Conservation (phyloP, 345 rosid genomes). For the Populus alba region DNA sequence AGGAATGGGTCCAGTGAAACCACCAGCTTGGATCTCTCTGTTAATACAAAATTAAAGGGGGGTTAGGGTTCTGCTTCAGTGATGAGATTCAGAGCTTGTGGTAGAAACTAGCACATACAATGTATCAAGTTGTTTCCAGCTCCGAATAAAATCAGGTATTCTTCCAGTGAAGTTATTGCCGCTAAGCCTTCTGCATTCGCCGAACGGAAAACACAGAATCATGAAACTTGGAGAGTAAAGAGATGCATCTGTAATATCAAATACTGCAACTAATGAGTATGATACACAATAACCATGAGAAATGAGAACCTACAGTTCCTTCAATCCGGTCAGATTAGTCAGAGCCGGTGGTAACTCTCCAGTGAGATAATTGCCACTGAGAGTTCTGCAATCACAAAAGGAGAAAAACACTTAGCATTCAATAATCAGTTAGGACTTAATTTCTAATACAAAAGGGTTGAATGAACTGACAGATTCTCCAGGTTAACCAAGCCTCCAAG, state of each 20-base stretch:
- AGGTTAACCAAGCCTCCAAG: conserved; percentile 45
- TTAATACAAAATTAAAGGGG: not conserved
- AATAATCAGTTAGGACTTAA: not conserved
- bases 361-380: conserved; percentile 20
- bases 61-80: not conserved
- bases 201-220: not conserved
- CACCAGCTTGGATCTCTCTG: conserved; percentile 20
- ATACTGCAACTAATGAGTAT: not conserved
- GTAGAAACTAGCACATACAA: conserved; percentile 1
- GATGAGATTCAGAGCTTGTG: not conserved
- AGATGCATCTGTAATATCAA: not conserved
- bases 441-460: not conserved
- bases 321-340: conserved; percentile 10
- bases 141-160: conserved; percentile 7
- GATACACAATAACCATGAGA: too few species aligned
- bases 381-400: conserved; percentile 5
- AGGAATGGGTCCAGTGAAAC: conserved; percentile 24
- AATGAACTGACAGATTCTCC: conserved; percentile 40
- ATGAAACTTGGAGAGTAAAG: too few species aligned
- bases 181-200: conserved; percentile 17
- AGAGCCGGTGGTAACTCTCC: conserved; percentile 15
- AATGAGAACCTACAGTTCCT: conserved; percentile 8
- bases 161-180: conserved; percentile 15
- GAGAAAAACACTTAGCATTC: not conserved
- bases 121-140: conserved; percentile 2